phyloP scores from a whole-genome alignment of 768 basidiomycete species.

The Lactarius trivialis region DNA sequence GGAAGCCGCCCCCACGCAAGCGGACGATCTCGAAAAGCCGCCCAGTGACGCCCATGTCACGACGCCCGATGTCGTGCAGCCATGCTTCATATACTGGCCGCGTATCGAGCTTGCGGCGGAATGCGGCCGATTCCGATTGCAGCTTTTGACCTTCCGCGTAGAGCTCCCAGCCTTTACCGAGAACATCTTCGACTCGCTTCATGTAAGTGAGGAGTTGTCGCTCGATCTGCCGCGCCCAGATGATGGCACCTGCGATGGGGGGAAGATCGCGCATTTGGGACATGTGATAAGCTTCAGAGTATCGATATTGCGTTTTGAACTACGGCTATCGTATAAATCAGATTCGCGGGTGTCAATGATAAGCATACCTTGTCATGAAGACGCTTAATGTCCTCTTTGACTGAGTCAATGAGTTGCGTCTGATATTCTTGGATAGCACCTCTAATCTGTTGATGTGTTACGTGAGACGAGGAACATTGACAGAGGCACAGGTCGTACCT shows the following conservation, averaged over 20 bases:
- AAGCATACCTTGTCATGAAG: conserved; percentile 77
- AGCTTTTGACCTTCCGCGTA: conserved; percentile 99
- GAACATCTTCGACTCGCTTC: conserved; percentile 98
- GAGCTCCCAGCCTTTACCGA: conserved; percentile 96
- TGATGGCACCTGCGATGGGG: conserved; percentile 96
- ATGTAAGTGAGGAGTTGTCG: conserved; percentile 94
- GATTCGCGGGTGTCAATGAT: background rate
- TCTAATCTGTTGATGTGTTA: conserved; percentile 54
- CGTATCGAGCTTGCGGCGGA: conserved; percentile 95
- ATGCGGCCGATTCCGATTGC: conserved; percentile 83
- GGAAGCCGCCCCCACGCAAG: conserved; percentile 65
- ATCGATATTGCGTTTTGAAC: conserved; percentile 96
- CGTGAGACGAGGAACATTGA: background rate
- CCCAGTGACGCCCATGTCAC: conserved; percentile 88
- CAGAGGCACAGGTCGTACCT: conserved; percentile 44
- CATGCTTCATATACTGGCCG: conserved; percentile 93
- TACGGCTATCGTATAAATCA: conserved; percentile 26
- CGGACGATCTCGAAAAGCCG: conserved; percentile 88
- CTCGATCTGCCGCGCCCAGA: conserved; percentile 99
- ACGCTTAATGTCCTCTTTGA: conserved; percentile 95
- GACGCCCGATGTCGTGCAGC: conserved; percentile 89
- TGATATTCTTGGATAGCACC: conserved; percentile 99
- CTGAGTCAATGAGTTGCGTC: conserved; percentile 96
- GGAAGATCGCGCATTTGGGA: conserved; percentile 97
- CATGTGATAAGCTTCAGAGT: conserved; percentile 96